These are phyloP conservation scores for Vitis hybrid DNA, from an alignment of 177 flowering plant genomes.

Conservation along the genomic window DNA sequence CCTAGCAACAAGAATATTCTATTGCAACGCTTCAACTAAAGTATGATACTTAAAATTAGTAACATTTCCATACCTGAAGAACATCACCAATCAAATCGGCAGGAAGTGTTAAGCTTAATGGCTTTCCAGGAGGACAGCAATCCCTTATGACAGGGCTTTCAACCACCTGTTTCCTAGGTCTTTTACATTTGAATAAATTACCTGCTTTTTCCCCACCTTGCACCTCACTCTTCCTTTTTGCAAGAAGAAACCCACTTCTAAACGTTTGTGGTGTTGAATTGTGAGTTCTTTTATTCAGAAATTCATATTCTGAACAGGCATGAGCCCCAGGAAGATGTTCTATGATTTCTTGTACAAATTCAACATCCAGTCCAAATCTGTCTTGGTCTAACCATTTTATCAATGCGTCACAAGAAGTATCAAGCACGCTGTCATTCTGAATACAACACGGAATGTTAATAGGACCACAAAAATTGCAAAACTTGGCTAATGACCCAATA, in stretches of 20 bases:
- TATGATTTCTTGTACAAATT: constrained; percentile 85
- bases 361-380: constrained; percentile 87
- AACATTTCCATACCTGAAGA: constrained; percentile 60
- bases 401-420: constrained; percentile 30
- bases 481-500: constrained; percentile 38
- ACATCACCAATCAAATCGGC: constrained; percentile 72
- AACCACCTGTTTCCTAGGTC: constrained; percentile 12
- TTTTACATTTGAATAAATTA: constrained; percentile 28
- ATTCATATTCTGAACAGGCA: constrained; percentile 52
- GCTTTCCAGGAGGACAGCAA: constrained; percentile 63
- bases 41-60: too few relatives aligned
- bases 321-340: constrained; percentile 72
- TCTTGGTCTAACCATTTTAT: constrained; percentile 75
- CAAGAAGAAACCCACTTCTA: constrained; percentile 57
- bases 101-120: constrained; percentile 60
- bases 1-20: neutral
- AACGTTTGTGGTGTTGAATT: constrained; percentile 38
- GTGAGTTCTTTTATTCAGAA: constrained; percentile 42
- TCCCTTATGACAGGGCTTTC: constrained; percentile 18
- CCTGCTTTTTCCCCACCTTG: constrained; percentile 23
- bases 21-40: too few relatives aligned
- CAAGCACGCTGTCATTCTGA: constrained; percentile 38
- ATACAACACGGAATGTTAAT: constrained; percentile 28
- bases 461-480: constrained; percentile 41
- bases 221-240: constrained; percentile 35